Evolutionary conservation across 257 asterid genomes (phyloP), one percentile per base, ranked within the genome.

Genomic region (Solanum clarkiae): DNA sequence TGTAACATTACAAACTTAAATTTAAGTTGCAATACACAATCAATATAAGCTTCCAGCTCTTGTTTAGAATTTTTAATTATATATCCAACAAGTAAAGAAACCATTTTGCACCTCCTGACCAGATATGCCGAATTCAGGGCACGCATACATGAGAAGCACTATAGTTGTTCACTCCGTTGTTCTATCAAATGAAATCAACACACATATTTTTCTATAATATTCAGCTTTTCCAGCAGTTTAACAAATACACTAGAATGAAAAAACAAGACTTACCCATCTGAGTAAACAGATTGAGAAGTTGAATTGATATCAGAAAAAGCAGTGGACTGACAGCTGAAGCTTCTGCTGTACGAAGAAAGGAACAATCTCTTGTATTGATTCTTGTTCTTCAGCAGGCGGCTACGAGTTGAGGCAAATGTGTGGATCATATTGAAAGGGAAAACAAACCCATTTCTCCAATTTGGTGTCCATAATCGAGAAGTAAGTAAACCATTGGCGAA

Each of bases 251-350:
- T 15, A 32, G 11, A 68, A 32, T 51, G 49, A 16, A 54, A 53
- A 85, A 57, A 15, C 12, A 84, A 89, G 62, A 65, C 60, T 47
- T 91, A 95, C 99, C 97, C 89, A 87, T 86, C 86, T 29, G 92
- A 89, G 82, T 86, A 74, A 68, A 90, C 84, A 70, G 79, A n/a
- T 65, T 89, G 81, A 49, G 90, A 77, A 80, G 65, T 69, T 40
- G 92, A 84, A 77, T 10, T 83, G 77, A 84, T 77, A 84, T 93
- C 92, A 36, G 93, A 87, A 80, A 87, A 49, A 42, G 90, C 91
- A 20, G 90, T 45, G 59, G 90, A 69, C 54, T 86, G 84, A 85
- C 88, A 93, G 86, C 88, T 84, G 10, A 88, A 84, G 87, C 88
- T 90, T 87, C 93, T 87, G 53, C 0, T 82, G 62, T 80, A 81